Base-by-base conservation (phyloP, 2,329 filamentous ascomycete genomes). In the Claviceps fusiformis region DNA sequence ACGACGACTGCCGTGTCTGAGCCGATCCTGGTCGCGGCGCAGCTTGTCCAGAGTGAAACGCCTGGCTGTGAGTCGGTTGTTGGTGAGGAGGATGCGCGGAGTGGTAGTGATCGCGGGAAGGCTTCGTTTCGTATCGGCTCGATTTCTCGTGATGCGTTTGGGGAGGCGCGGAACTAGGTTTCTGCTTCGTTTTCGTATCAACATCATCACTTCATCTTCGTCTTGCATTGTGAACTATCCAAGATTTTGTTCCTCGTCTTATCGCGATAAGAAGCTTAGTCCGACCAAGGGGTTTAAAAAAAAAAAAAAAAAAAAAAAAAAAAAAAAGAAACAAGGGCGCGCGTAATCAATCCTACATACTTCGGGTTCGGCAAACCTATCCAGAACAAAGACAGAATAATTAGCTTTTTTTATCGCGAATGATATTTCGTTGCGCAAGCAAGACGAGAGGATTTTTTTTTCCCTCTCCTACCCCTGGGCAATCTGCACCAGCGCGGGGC, bases 281-380 rank as follows among this genome's bases (percentile, higher is more conserved):
- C 37, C 37, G 35, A 39, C 9, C 10, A 39, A 39, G 11, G 43
- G 27, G 19, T 24, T 11, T 13, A 15, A 13, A 24, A 24, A 24
- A 24, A 24, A 24, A 13, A 24, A 24, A 24, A 24, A 24, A 24
- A 24, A 24, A 24, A 9, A 19, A 9, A 19, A 35, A 33, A 8
- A 46, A 39, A 13, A 13, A 45, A 19, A 7, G 41, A 31, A 19
- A 8, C n/a, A 27, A 7, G 47, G 50, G 52, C 55, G 52, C 66
- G 47, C 31, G 17, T 19, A n/a, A 27, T 7, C 5, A 27, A 10
- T 44, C 11, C 29, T 1, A 56, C 70, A 59, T 74, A 85, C 83
- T 71, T 89, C 86, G 47, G 87, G 86, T 71, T 90, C 86, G 58
- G 85, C 86, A 67, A 89, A 87, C 64, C 83, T 86, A 27, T 46